Percentiles rank a stretch among this genome's conserved stretches.
phyloP scores from a whole-genome alignment of 345 rosid genomes.

The Crucihimalaya himalaica region DNA sequence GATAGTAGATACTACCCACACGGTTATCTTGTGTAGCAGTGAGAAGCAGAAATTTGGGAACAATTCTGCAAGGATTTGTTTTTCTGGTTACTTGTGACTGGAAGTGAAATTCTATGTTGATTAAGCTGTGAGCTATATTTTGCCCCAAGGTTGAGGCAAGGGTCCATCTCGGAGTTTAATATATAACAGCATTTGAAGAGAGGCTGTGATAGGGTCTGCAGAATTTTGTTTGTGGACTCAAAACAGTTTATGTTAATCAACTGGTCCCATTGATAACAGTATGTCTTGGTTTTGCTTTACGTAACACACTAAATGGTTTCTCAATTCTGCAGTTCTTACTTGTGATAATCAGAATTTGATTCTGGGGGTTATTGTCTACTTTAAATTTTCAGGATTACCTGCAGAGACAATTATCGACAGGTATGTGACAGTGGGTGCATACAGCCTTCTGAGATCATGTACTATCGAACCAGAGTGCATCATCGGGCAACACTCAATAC shows the following conservation, averaged over 20 bases:
- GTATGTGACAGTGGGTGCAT: slow-evolving; percentile 88
- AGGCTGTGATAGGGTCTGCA: neutral
- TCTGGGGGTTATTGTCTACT: neutral
- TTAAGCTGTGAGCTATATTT: neutral
- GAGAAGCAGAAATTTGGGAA: neutral
- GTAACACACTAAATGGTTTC: neutral
- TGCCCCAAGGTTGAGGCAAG: neutral
- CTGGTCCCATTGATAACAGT: neutral
- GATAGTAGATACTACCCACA: neutral
- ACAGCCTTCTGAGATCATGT: slow-evolving; percentile 83
- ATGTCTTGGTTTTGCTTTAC: slow-evolving; percentile 3
- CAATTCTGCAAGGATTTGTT: neutral
- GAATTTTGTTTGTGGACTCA: too few relatives aligned
- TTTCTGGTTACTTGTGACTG: slow-evolving; percentile 12
- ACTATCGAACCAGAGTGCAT: slow-evolving; percentile 98
- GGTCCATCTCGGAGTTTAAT: neutral
- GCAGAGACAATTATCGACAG: slow-evolving; percentile 87
- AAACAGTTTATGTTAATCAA: too few relatives aligned
- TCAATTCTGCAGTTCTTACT: neutral
- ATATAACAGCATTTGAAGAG: neutral
- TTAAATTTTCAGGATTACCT: slow-evolving; percentile 68
- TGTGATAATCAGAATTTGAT: slow-evolving; percentile 10
- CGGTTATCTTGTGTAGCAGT: neutral
- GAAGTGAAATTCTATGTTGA: neutral
- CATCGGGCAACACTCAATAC: slow-evolving; percentile 92